These are phyloP conservation scores for Tylopilus balloui DNA, from an alignment of 768 basidiomycete genomes.

Conservation along the genomic window DNA sequence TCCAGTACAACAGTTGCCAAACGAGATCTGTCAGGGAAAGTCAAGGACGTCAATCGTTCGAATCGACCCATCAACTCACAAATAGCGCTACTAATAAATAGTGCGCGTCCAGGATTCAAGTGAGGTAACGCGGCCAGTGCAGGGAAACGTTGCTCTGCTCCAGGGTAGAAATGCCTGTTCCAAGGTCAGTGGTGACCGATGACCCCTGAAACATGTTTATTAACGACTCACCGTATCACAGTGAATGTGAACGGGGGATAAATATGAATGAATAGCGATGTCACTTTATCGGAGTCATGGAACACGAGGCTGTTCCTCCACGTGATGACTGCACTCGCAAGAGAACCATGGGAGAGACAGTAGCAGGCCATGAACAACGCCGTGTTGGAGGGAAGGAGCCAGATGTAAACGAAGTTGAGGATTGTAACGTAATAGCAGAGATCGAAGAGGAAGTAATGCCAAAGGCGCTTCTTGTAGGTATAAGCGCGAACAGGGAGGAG, in stretches of 20 bases:
- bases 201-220: neutral
- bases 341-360: slow-evolving; percentile 83
- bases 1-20: slow-evolving; percentile 95
- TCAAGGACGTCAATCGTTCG: slow-evolving; percentile 4
- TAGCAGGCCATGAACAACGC: slow-evolving; percentile 89
- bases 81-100: slow-evolving; percentile 76
- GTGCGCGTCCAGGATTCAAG: slow-evolving; percentile 63
- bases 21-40: slow-evolving; percentile 58
- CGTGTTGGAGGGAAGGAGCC: slow-evolving; percentile 76
- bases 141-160: slow-evolving; percentile 78
- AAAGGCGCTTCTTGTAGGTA: slow-evolving; percentile 86
- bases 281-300: slow-evolving; percentile 96
- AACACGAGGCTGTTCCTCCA: slow-evolving; percentile 99
- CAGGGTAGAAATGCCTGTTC: slow-evolving; percentile 81
- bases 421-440: slow-evolving; percentile 92
- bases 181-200: slow-evolving; percentile 4
- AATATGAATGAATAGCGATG: slow-evolving; percentile 91
- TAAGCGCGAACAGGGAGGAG: slow-evolving; percentile 82
- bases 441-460: slow-evolving; percentile 94
- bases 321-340: slow-evolving; percentile 93
- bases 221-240: slow-evolving; percentile 66
- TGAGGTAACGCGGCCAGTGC: slow-evolving; percentile 69
- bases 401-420: slow-evolving; percentile 88
- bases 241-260: slow-evolving; percentile 90
- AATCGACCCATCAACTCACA: slow-evolving; percentile 48